Conservation (phyloP, 257 asterid species). For the Solanum chiquidenum region DNA sequence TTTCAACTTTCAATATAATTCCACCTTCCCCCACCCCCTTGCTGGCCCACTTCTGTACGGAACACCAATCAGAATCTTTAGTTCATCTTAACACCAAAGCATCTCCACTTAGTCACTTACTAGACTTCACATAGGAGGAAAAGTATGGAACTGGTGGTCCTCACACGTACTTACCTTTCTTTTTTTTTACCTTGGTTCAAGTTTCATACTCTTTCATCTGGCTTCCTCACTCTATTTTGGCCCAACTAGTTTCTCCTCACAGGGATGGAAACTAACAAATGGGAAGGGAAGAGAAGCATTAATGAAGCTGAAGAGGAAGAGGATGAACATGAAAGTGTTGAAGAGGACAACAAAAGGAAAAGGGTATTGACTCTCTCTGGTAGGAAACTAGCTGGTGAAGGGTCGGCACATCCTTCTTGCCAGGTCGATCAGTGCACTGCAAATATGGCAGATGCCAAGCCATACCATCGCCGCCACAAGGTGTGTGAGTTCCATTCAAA, state of each 20-base stretch:
- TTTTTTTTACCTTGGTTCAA: background rate
- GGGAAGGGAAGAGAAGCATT: slow-evolving; percentile 42
- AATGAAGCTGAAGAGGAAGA: slow-evolving; percentile 37
- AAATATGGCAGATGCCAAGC: slow-evolving; percentile 51
- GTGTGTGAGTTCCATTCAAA: slow-evolving; percentile 79
- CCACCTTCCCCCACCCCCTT: background rate
- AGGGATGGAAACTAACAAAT: slow-evolving; percentile 51
- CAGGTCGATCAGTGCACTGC: slow-evolving; percentile 63
- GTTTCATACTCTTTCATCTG: slow-evolving; percentile 17
- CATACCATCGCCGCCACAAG: slow-evolving; percentile 81
- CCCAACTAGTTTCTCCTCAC: slow-evolving; percentile 5
- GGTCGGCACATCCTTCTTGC: slow-evolving; percentile 47
- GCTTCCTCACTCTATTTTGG: slow-evolving; percentile 17
- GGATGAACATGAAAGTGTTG: slow-evolving; percentile 38
- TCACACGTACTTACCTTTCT: slow-evolving; percentile 29
- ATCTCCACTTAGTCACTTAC: slow-evolving; percentile 25
- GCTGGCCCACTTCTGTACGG: background rate
- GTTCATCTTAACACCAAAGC: slow-evolving; percentile 22
- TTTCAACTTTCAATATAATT: background rate
- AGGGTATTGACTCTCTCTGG: slow-evolving; percentile 32
- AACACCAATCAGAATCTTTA: slow-evolving; percentile 24
- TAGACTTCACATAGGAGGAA: slow-evolving; percentile 25
- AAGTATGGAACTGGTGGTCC: slow-evolving; percentile 69
- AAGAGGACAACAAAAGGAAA: slow-evolving; percentile 44
- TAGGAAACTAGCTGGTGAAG: slow-evolving; percentile 24